Percentiles rank a stretch among this genome's conserved stretches.
phyloP scores from a whole-genome alignment of 495 filamentous ascomycete species.

The Penicillium antarcticum region DNA sequence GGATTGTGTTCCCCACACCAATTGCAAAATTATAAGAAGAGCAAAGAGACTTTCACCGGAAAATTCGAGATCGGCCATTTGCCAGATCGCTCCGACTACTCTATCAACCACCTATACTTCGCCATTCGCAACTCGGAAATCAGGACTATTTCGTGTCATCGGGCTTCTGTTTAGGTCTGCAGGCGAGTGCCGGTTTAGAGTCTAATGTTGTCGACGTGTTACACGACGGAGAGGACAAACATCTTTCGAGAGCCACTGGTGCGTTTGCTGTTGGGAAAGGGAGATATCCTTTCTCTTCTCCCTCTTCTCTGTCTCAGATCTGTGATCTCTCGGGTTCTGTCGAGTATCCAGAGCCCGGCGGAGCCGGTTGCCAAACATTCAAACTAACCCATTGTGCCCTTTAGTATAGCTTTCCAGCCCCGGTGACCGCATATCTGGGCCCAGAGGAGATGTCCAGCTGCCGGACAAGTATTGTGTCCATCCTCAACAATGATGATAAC shows the following conservation, averaged over 20 bases:
- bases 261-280: conserved; percentile 20
- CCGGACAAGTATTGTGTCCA: conserved; percentile 42
- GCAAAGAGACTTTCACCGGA: not conserved
- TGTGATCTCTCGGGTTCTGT: conserved; percentile 11
- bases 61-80: not conserved
- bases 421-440: conserved; percentile 16
- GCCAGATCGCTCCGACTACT: conserved; percentile 2
- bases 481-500: conserved; percentile 49
- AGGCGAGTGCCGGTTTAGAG: conserved; percentile 22
- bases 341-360: conserved; percentile 7
- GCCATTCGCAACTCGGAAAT: not conserved
- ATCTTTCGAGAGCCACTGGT: conserved; percentile 37
- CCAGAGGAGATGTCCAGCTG: conserved; percentile 32
- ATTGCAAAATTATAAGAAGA: conserved; percentile 3
- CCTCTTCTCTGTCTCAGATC: conserved; percentile 1
- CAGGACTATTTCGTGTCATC: conserved; percentile 20
- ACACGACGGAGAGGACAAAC: conserved; percentile 38
- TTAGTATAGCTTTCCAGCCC: conserved; percentile 22
- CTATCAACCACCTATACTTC: not conserved
- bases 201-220: conserved; percentile 37
- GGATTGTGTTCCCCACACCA: conserved; percentile 23
- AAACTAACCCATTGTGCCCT: conserved; percentile 12
- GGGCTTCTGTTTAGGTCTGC: conserved; percentile 26
- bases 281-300: conserved; percentile 5
- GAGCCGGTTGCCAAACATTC: conserved; percentile 4